A percentile compares a stretch with the other conserved stretches of the same genome.
Conservation (phyloP, 2,329 filamentous ascomycete species). For the Alternaria alternata region DNA sequence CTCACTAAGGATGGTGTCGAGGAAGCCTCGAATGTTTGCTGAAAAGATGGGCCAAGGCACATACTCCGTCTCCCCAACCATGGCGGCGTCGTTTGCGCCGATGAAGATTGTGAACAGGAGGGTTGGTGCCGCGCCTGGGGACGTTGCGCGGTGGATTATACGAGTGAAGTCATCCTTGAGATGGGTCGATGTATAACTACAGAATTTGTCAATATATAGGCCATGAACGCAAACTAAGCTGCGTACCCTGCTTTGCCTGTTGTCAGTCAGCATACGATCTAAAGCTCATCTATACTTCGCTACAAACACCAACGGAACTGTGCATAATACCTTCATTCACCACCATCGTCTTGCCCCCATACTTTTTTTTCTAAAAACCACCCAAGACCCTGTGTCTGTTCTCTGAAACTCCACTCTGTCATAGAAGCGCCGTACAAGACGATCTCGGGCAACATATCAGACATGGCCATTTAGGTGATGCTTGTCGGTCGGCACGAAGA, state of each 20-base stretch:
- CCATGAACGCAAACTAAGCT: neutral
- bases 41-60: slow-evolving; percentile 47
- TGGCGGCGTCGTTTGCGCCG: slow-evolving; percentile 52
- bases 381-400: slow-evolving; percentile 31
- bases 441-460: slow-evolving; percentile 24
- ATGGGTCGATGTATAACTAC: slow-evolving; percentile 40
- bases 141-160: slow-evolving; percentile 32
- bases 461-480: slow-evolving; percentile 2
- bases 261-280: neutral
- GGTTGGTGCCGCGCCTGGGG: slow-evolving; percentile 31
- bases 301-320: neutral
- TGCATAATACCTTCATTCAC: slow-evolving; percentile 32
- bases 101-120: slow-evolving; percentile 53
- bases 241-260: slow-evolving; percentile 36
- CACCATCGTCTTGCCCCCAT: slow-evolving; percentile 26
- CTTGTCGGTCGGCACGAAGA: neutral
- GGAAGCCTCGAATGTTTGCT: slow-evolving; percentile 46
- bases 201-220: neutral
- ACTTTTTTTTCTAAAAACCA: slow-evolving; percentile 26
- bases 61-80: slow-evolving; percentile 31
- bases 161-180: slow-evolving; percentile 35
- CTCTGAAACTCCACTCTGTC: slow-evolving; percentile 33
- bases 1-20: slow-evolving; percentile 45
- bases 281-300: neutral
- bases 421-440: slow-evolving; percentile 38